Evolutionary conservation across 768 basidiomycete species (phyloP).

Genomic region (Suillus subaureus): DNA sequence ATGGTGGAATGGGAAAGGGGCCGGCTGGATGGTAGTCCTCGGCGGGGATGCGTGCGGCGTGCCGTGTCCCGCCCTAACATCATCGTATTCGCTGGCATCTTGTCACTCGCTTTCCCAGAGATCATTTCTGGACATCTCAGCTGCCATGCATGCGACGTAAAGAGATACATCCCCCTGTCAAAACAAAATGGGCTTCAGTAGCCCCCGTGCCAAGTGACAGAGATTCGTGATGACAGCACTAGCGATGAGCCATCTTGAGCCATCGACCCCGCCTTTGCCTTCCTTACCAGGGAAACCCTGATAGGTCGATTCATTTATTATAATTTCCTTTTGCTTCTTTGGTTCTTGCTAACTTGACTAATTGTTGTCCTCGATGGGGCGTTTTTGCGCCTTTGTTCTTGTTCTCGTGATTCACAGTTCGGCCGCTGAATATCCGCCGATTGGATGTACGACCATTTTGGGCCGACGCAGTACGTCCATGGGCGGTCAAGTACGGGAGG

Average conservation of each 20-base stretch:
- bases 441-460: not conserved
- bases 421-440: conserved; percentile 2
- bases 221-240: not conserved
- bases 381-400: conserved; percentile 5
- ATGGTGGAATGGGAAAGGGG: conserved; percentile 4
- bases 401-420: not conserved
- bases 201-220: conserved; percentile 2
- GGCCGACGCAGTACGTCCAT: not conserved
- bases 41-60: conserved; percentile 1
- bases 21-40: not conserved
- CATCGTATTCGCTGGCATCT: conserved; percentile 2
- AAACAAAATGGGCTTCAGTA: not conserved
- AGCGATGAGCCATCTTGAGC: not conserved
- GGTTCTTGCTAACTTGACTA: conserved; percentile 3
- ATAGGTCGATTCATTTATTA: not conserved
- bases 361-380: conserved; percentile 6
- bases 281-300: not conserved
- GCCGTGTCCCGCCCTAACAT: conserved; percentile 7
- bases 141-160: not conserved
- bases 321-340: not conserved
- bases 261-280: conserved; percentile 4
- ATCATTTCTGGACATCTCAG: conserved; percentile 6
- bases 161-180: not conserved
- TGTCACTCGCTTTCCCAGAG: conserved; percentile 5
- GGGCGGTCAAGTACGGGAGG: not conserved